Evolutionary conservation across 352 stramenopile genomes (phyloP), one percentile per base, ranked within the genome.

Genomic region (Thraustotheca clavata): DNA sequence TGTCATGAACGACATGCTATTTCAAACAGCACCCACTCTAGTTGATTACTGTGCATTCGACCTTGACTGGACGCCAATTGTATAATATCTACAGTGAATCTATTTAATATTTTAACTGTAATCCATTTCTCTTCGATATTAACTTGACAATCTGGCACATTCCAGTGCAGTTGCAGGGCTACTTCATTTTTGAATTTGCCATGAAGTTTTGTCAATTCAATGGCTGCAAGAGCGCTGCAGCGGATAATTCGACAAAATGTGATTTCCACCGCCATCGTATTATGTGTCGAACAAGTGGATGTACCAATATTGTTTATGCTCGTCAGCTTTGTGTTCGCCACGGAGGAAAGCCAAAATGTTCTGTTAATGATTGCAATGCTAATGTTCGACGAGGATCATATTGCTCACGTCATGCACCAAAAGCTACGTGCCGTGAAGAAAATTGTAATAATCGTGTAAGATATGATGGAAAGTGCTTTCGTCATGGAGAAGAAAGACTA

Each of bases 381-480:
- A 57, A 50, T 29, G 43, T 31, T 24, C 43, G 43, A 18, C 27
- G 31, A 4, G 55, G 55, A 27, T 20, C 14, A 0, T 63, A 54
- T 35, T 63, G 55, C 55, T 49, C 26, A 38, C 39, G 39, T 14
- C 55, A 63, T n/a, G n/a, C n/a, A n/a, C n/a, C n/a, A n/a, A n/a
- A n/a, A n/a, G n/a, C n/a, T n/a, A n/a, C n/a, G n/a, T n/a, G n/a
- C n/a, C n/a, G n/a, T n/a, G n/a, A n/a, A n/a, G n/a, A n/a, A n/a
- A n/a, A n/a, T n/a, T n/a, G n/a, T n/a, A n/a, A n/a, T n/a, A n/a
- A n/a, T n/a, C n/a, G n/a, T n/a, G n/a, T n/a, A n/a, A n/a, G n/a
- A n/a, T n/a, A n/a, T n/a, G n/a, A n/a, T n/a, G n/a, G n/a, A n/a
- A n/a, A n/a, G n/a, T n/a, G n/a, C n/a, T n/a, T n/a, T n/a, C n/a